These are phyloP conservation scores for Neopestalotiopsis sp. DNA, from an alignment of 2,329 filamentous ascomycete genomes.

Conservation along the genomic window DNA sequence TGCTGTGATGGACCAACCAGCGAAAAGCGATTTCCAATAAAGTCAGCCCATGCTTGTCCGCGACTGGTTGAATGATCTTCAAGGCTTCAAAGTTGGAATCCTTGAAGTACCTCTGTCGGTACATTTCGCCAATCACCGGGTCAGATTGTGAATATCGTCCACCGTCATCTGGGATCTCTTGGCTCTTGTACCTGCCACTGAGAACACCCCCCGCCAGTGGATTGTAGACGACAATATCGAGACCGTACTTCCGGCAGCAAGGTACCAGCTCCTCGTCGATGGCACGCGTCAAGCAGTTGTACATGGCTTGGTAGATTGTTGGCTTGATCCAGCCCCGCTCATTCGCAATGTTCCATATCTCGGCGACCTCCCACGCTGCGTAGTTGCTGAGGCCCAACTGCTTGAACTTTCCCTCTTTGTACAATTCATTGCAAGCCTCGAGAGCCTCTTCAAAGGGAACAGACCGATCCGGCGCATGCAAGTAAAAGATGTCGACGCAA, in stretches of 20 bases:
- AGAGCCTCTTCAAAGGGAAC: slow-evolving; percentile 83
- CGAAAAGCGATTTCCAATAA: slow-evolving; percentile 76
- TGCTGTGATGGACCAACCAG: slow-evolving; percentile 76
- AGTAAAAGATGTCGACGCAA: slow-evolving; percentile 78
- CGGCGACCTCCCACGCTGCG: slow-evolving; percentile 85
- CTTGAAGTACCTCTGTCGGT: slow-evolving; percentile 75
- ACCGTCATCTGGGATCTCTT: slow-evolving; percentile 61
- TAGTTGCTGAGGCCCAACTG: slow-evolving; percentile 83
- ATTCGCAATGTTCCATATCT: slow-evolving; percentile 80
- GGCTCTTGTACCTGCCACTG: slow-evolving; percentile 78
- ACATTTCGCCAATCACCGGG: slow-evolving; percentile 43
- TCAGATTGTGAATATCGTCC: slow-evolving; percentile 73
- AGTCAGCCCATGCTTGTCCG: slow-evolving; percentile 67
- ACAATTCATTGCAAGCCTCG: slow-evolving; percentile 76
- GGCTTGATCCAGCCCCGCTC: slow-evolving; percentile 82
- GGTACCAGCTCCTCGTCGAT: slow-evolving; percentile 79
- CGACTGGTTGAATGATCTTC: slow-evolving; percentile 69
- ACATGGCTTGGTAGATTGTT: slow-evolving; percentile 87
- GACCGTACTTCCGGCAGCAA: slow-evolving; percentile 75
- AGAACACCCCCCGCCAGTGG: slow-evolving; percentile 82
- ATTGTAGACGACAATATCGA: slow-evolving; percentile 84
- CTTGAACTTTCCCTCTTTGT: slow-evolving; percentile 86
- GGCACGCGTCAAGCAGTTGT: slow-evolving; percentile 78
- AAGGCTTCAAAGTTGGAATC: slow-evolving; percentile 69
- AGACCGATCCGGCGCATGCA: slow-evolving; percentile 69